These are phyloP conservation scores for Scedosporium dehoogii DNA, from an alignment of 2,329 filamentous ascomycete species.

Conservation along the genomic window DNA sequence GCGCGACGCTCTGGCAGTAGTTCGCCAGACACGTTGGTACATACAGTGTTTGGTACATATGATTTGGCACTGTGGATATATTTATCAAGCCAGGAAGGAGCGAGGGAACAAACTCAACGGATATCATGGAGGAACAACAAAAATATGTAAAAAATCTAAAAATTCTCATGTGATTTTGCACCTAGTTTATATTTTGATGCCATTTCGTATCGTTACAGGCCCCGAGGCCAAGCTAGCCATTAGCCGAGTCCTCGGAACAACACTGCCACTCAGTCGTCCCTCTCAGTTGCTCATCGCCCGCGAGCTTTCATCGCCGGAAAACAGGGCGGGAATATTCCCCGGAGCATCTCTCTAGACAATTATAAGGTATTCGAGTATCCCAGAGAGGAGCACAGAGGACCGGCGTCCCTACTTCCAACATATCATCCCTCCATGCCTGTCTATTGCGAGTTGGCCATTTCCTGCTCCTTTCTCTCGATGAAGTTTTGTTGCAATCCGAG, in stretches of 20 bases:
- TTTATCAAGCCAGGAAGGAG: too few species aligned
- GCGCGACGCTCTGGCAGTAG: too few species aligned
- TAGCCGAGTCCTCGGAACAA: not conserved
- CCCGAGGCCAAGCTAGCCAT: not conserved
- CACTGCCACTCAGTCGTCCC: not conserved
- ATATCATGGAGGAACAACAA: too few species aligned
- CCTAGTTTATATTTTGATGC: not conserved
- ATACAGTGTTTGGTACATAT: too few species aligned
- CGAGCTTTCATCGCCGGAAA: too few species aligned
- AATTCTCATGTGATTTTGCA: not conserved
- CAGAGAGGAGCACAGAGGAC: too few species aligned
- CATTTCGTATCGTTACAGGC: not conserved
- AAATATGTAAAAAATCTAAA: not conserved
- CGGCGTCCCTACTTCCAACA: not conserved
- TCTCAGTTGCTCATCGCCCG: not conserved
- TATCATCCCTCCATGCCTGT: not conserved
- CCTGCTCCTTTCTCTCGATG: conserved; percentile 38
- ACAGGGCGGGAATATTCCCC: too few species aligned
- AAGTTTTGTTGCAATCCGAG: conserved; percentile 75
- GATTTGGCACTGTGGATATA: too few species aligned
- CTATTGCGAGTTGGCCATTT: conserved; percentile 3
- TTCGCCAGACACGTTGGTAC: too few species aligned
- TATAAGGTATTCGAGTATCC: too few species aligned
- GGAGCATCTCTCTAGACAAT: too few species aligned
- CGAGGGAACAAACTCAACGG: too few species aligned